Conservation (phyloP, 2,329 filamentous ascomycete genomes). For the Piedraia hortae region DNA sequence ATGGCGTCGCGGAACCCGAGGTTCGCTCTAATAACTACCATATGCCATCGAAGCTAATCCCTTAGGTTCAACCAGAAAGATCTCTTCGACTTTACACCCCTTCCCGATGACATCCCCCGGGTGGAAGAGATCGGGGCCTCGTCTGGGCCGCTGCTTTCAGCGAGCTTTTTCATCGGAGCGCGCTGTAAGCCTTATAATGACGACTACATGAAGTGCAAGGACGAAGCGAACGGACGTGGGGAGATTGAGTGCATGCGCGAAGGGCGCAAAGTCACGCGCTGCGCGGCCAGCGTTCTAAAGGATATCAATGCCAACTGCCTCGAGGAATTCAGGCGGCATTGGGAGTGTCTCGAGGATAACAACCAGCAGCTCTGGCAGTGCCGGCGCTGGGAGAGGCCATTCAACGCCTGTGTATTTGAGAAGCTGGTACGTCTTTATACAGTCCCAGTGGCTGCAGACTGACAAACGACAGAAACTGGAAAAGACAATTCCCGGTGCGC, state of each 20-base stretch:
- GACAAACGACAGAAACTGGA: constrained; percentile 18
- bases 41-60: neutral
- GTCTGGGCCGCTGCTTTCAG: constrained; percentile 74
- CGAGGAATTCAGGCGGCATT: constrained; percentile 72
- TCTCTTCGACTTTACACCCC: constrained; percentile 86
- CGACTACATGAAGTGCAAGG: constrained; percentile 99
- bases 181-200: constrained; percentile 90
- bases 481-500: constrained; percentile 24
- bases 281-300: constrained; percentile 83
- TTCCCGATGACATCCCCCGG: constrained; percentile 71
- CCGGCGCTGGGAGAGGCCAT: constrained; percentile 56
- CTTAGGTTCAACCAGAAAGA: constrained; percentile 90
- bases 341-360: constrained; percentile 86
- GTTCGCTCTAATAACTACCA: constrained; percentile 20
- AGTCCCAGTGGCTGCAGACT: constrained; percentile 1
- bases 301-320: constrained; percentile 93
- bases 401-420: constrained; percentile 89
- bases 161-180: constrained; percentile 88
- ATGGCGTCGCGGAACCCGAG: constrained; percentile 34
- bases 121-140: constrained; percentile 83
- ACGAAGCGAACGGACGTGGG: constrained; percentile 64
- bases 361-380: constrained; percentile 98
- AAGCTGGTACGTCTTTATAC: constrained; percentile 44
- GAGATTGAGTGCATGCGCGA: constrained; percentile 92
- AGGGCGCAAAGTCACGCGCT: constrained; percentile 84